Conservation (phyloP, 345 rosid species). For the Eutrema yunnanense region DNA sequence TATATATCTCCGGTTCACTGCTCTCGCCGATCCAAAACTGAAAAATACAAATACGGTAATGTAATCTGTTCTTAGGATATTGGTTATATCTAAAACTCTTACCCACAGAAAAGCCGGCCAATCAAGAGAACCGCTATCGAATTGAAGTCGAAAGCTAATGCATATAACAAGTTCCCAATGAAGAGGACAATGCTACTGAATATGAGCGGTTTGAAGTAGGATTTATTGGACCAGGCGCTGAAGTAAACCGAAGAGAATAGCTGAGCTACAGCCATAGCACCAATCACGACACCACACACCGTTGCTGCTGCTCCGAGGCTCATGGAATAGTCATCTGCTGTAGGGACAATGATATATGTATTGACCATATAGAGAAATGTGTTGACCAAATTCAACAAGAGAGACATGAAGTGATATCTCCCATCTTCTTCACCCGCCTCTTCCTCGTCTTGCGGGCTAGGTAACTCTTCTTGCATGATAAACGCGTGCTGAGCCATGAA, state of each 20-base stretch:
- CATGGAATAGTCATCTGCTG: constrained; percentile 88
- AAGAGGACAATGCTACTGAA: constrained; percentile 86
- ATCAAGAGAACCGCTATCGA: constrained; percentile 65
- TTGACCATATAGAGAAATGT: constrained; percentile 94
- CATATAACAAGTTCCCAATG: constrained; percentile 76
- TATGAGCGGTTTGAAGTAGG: constrained; percentile 86
- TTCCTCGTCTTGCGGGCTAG: constrained; percentile 70
- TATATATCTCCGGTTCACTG: constrained; percentile 94
- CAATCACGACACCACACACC: constrained; percentile 91
- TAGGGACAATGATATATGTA: constrained; percentile 86
- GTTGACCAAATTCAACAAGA: constrained; percentile 69
- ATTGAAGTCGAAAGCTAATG: constrained; percentile 72
- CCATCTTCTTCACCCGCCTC: constrained; percentile 47
- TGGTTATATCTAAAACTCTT: constrained; percentile 1
- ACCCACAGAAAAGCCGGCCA: constrained; percentile 96
- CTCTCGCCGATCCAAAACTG: constrained; percentile 98
- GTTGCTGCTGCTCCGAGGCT: constrained; percentile 97
- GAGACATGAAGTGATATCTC: constrained; percentile 87
- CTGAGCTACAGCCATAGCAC: constrained; percentile 98
- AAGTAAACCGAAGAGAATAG: constrained; percentile 83
- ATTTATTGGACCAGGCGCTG: constrained; percentile 50
- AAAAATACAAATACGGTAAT: not conserved
- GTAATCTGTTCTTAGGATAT: not conserved
- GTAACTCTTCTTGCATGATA: constrained; percentile 90
- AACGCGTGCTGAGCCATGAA: constrained; percentile 92